Conservation (phyloP, 352 stramenopile genomes). For the Phytopythium delawarense region DNA sequence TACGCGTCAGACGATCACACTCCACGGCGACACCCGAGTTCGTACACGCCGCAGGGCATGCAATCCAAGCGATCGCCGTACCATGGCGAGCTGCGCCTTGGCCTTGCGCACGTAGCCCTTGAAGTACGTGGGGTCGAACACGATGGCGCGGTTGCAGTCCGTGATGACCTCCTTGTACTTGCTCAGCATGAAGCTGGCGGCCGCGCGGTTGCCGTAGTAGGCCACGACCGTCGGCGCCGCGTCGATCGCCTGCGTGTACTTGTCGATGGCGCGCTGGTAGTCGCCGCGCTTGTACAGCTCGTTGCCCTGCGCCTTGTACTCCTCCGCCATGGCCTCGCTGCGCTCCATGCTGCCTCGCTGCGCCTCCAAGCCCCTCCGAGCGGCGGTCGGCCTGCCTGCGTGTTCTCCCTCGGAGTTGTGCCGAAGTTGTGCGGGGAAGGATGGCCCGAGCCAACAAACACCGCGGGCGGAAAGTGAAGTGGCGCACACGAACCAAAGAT, state of each 20-base stretch:
- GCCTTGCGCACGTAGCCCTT: slow-evolving; percentile 91
- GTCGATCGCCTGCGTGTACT: slow-evolving; percentile 91
- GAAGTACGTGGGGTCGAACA: slow-evolving; percentile 87
- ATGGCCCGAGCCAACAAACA: slow-evolving; percentile 1
- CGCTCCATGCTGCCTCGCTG: slow-evolving; percentile 17
- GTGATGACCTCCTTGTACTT: slow-evolving; percentile 88
- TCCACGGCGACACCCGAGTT: no score
- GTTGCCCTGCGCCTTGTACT: slow-evolving; percentile 87
- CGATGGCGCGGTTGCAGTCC: slow-evolving; percentile 88
- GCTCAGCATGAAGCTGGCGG: slow-evolving; percentile 88
- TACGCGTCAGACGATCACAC: not conserved
- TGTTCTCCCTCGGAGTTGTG: no score
- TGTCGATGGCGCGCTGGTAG: slow-evolving; percentile 86
- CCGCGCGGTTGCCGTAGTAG: slow-evolving; percentile 90
- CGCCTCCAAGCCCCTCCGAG: no score
- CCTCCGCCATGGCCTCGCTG: slow-evolving; percentile 57
- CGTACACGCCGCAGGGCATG: no score
- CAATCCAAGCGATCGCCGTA: slow-evolving; percentile 14
- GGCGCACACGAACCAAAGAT: slow-evolving; percentile 7
- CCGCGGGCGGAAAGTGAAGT: not conserved
- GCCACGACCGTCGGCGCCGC: slow-evolving; percentile 75
- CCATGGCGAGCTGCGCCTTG: slow-evolving; percentile 79
- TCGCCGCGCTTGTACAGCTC: slow-evolving; percentile 91
- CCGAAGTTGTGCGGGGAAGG: no score
- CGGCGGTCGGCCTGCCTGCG: no score